A percentile compares a stretch with the other conserved stretches of the same genome.
phyloP scores from a whole-genome alignment of 1,284 basidiomycete species.

The Ganoderma meredithae region DNA sequence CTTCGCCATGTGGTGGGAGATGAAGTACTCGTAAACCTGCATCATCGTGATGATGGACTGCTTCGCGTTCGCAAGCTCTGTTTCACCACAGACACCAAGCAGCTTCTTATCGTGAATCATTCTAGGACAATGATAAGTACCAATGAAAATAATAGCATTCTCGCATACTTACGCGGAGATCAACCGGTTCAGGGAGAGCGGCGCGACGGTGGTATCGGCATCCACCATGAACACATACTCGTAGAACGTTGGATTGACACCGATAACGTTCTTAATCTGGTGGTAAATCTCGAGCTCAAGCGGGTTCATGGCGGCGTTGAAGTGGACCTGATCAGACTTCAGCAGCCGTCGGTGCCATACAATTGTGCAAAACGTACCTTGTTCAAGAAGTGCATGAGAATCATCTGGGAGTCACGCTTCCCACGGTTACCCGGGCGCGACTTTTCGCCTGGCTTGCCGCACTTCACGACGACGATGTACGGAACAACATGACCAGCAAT shows the following conservation, averaged over 20 bases:
- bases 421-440: conserved; percentile 94
- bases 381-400: conserved; percentile 98
- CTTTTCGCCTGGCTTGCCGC: conserved; percentile 95
- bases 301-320: conserved; percentile 96
- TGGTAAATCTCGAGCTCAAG: conserved; percentile 98
- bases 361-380: conserved; percentile 58
- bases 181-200: conserved; percentile 86
- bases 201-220: conserved; percentile 94
- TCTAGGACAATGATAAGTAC: conserved; percentile 47
- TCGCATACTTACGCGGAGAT: conserved; percentile 81
- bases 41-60: conserved; percentile 98
- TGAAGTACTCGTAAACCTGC: conserved; percentile 99
- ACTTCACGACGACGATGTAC: conserved; percentile 96
- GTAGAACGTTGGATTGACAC: conserved; percentile 98
- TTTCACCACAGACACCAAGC: conserved; percentile 94
- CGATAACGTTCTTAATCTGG: conserved; percentile 99
- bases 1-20: conserved; percentile 97
- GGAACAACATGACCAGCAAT: conserved; percentile 95
- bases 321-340: conserved; percentile 79
- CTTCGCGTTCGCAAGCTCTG: conserved; percentile 88
- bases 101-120: conserved; percentile 95
- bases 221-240: conserved; percentile 98
- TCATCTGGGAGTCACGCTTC: conserved; percentile 96
- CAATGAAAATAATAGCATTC: conserved; percentile 3
- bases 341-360: not conserved